Conservation (phyloP, 495 filamentous ascomycete species). For the Rusavskia elegans region DNA sequence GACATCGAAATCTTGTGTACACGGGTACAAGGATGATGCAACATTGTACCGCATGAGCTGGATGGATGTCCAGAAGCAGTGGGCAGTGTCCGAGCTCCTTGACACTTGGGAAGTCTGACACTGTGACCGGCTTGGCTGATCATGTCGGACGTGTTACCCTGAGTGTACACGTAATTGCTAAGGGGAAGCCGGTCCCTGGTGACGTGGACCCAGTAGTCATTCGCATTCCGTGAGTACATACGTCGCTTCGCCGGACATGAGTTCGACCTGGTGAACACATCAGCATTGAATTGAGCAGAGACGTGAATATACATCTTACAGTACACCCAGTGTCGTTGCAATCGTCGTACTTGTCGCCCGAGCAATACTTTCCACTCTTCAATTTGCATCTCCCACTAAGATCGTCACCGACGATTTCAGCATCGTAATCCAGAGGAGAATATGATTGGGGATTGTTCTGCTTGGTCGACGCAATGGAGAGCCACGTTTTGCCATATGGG, state of each 20-base stretch:
- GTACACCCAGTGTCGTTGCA: constrained; percentile 48
- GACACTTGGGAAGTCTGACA: no score
- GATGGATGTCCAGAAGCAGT: no score
- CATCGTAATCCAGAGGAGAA: constrained; percentile 50
- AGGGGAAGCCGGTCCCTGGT: no score
- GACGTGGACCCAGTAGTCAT: no score
- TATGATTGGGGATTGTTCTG: constrained; percentile 49
- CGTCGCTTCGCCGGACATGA: constrained; percentile 29
- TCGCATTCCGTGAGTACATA: constrained; percentile 23
- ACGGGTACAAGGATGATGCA: no score
- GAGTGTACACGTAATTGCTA: no score
- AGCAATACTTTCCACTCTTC: constrained; percentile 45
- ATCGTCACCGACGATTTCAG: constrained; percentile 52
- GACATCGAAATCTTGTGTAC: background rate
- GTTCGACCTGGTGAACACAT: constrained; percentile 21
- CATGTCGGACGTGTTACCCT: no score
- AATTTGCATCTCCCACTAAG: constrained; percentile 55
- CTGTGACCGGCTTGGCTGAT: no score
- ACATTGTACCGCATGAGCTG: background rate
- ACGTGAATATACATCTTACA: constrained; percentile 28
- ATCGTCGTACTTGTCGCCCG: constrained; percentile 18
- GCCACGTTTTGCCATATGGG: constrained; percentile 46
- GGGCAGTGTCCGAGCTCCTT: no score
- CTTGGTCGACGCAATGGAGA: constrained; percentile 60
- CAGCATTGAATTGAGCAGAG: constrained; percentile 1